Percentiles rank a stretch among this genome's conserved stretches.
Conservation (phyloP, 2,329 filamentous ascomycete species). For the Zymoseptoria crescenta region DNA sequence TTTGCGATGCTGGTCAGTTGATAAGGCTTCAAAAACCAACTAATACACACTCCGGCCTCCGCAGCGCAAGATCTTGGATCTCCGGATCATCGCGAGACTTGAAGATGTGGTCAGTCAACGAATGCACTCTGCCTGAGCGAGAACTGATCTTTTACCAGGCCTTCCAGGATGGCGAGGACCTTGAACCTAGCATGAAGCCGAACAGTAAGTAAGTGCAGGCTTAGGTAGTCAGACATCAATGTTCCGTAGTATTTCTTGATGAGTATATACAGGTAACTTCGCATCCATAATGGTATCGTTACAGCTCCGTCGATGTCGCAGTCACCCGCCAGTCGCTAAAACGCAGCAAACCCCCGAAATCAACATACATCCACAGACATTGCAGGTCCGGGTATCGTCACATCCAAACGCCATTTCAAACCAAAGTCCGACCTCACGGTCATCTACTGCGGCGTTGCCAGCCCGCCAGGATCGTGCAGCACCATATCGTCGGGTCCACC, state of each 20-base stretch:
- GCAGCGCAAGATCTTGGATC: too few relatives aligned
- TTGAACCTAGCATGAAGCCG: not conserved
- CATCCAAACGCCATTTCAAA: not conserved
- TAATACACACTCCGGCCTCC: too few relatives aligned
- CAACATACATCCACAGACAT: not conserved
- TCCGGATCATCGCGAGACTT: too few relatives aligned
- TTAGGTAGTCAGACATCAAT: not conserved
- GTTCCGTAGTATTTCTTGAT: not conserved
- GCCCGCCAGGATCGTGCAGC: slow-evolving; percentile 18
- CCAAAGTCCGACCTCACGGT: not conserved
- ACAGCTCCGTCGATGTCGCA: not conserved
- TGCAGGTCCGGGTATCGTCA: not conserved
- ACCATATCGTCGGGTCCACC: slow-evolving; percentile 16
- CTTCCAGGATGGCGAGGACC: not conserved
- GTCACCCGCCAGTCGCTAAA: not conserved
- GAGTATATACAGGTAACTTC: not conserved
- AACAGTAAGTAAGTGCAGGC: not conserved
- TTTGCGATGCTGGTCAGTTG: too few relatives aligned
- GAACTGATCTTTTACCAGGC: too few relatives aligned
- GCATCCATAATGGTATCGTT: not conserved
- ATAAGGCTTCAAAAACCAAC: too few relatives aligned
- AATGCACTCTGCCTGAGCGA: too few relatives aligned
- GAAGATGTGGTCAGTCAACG: too few relatives aligned
- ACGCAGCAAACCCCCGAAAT: not conserved
- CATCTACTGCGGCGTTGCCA: not conserved